phyloP scores from a whole-genome alignment of 2,329 filamentous ascomycete genomes.

The Cladophialophora psammophila region DNA sequence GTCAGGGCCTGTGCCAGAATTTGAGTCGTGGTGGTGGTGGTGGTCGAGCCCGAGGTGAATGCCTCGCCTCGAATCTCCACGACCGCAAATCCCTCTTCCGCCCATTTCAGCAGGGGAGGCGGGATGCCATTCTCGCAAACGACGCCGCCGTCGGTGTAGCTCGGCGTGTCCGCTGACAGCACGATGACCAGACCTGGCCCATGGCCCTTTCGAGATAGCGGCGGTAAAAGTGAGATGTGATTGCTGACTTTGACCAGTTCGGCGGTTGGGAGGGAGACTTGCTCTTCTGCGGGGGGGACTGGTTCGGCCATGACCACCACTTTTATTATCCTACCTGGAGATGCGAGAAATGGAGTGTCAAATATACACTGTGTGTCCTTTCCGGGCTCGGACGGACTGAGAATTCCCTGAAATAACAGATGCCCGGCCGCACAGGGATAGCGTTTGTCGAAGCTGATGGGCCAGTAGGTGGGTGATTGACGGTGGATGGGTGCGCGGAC shows the following conservation, averaged over 20 bases:
- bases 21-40: background rate
- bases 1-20: conserved; percentile 33
- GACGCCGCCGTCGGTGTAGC: conserved; percentile 43
- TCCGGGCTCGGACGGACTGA: background rate
- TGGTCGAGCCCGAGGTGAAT: conserved; percentile 5
- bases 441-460: background rate
- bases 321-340: background rate
- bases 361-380: background rate
- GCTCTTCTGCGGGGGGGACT: conserved; percentile 6
- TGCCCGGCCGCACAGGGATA: background rate
- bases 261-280: conserved; percentile 24
- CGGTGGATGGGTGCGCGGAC: background rate
- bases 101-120: conserved; percentile 70
- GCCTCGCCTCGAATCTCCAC: conserved; percentile 56
- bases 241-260: conserved; percentile 21
- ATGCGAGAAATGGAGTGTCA: background rate
- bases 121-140: conserved; percentile 56
- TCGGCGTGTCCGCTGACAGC: conserved; percentile 46
- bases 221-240: conserved; percentile 48
- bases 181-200: conserved; percentile 60
- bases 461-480: background rate
- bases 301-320: conserved; percentile 16
- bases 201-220: conserved; percentile 57
- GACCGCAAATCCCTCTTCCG: conserved; percentile 72
- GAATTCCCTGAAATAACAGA: background rate